phyloP scores from a whole-genome alignment of 805 yeast genomes.

The Candida krabiensis region DNA sequence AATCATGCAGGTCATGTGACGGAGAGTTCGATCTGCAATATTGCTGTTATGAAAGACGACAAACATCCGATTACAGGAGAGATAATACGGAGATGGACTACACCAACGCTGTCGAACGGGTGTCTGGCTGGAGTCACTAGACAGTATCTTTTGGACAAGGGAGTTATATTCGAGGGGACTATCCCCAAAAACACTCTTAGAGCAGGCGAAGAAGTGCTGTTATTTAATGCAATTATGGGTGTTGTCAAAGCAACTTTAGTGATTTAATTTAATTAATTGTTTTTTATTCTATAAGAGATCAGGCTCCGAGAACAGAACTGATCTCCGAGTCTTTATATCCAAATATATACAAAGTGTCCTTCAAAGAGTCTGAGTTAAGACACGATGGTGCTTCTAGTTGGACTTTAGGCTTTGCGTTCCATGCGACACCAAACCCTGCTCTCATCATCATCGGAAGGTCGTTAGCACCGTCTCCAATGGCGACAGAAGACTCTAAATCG shows the following conservation, averaged over 20 bases:
- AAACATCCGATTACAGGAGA: constrained; percentile 29
- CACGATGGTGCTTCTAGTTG: constrained; percentile 80
- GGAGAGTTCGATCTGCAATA: constrained; percentile 83
- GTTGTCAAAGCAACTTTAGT: constrained; percentile 59
- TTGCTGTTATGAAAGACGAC: constrained; percentile 55
- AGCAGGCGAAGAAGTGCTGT: constrained; percentile 66
- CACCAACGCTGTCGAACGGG: constrained; percentile 78
- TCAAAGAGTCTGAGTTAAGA: constrained; percentile 70
- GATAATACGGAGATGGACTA: constrained; percentile 58
- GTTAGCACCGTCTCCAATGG: constrained; percentile 97
- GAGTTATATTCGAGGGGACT: constrained; percentile 19
- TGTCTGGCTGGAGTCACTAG: constrained; percentile 85
- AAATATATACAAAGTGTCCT: constrained; percentile 76
- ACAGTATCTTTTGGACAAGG: constrained; percentile 49
- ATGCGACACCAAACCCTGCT: constrained; percentile 94
- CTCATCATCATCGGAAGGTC: constrained; percentile 88
- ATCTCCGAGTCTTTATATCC: constrained; percentile 68
- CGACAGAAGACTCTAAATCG: constrained; percentile 57
- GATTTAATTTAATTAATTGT: constrained; percentile 5
- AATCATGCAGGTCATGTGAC: constrained; percentile 60
- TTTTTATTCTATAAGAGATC: background rate
- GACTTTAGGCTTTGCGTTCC: constrained; percentile 96
- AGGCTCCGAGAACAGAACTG: constrained; percentile 7
- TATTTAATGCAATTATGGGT: constrained; percentile 86
- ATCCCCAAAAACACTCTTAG: constrained; percentile 46